Evolutionary conservation across 2,329 filamentous ascomycete genomes (phyloP), one percentile per base, ranked within the genome.

Genomic region (Thielaviopsis populi): DNA sequence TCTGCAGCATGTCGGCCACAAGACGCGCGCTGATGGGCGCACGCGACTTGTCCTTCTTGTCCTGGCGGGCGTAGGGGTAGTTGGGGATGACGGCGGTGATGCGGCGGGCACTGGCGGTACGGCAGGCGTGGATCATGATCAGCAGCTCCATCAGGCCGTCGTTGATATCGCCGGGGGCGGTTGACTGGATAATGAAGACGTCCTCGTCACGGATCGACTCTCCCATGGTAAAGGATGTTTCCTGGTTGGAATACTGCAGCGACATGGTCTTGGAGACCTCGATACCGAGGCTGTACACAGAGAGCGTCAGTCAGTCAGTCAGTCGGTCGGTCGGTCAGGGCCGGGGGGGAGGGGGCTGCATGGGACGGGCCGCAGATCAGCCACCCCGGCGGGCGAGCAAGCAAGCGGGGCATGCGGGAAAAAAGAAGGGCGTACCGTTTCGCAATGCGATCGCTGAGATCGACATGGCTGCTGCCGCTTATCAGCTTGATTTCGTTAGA

Each of bases 171-270:
- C 92, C 91, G 1, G 92, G 92, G 48, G 89, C 87, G 59, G 94
- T 96, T 27, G 92, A 96, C 76, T 97, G 92, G 66, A 97, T 80
- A 70, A 97, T 95, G 78, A 96, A 97, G 72, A 96, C 67, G 83
- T 97, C 92, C 80, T 97, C 92, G 74, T 97, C 92, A 75, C 92
- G 83, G 63, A 97, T 92, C 68, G 89, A 95, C 78, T 97, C 92
- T 73, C 92, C 91, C 70, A 96, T 95, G 22, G 91, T 96, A 65
- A 97, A 91, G 69, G 86, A 89, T 61, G 87, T 91, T 73, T 94
- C 88, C 71, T 90, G 87, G 74, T 92, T 92, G 59, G 88, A 91
- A 76, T 91, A 91, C 73, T 91, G 89, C 67, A 92, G 79, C 68
- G 86, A 87, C 78, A 90, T 83, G 58, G 88, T 88, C 77, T 89